Evolutionary conservation across 2,329 filamentous ascomycete species (phyloP), one percentile per base, ranked within the genome.

Genomic region (Stagonosporopsis vannaccii): DNA sequence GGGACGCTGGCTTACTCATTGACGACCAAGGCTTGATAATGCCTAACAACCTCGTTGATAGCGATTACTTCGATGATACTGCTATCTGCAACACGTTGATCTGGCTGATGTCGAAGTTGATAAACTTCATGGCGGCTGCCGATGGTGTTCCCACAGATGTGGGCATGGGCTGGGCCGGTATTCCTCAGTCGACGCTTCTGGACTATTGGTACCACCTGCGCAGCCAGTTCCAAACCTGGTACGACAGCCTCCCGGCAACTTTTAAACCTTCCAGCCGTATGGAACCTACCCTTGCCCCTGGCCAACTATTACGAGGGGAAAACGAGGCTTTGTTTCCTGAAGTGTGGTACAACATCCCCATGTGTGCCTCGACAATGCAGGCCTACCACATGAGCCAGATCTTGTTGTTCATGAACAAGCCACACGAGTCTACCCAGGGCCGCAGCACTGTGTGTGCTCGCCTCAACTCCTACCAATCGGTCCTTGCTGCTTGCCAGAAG

Each of bases 331-430:
- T 77, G 77, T 53, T 84, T 82, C 70, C 79, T 73, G 84, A 87
- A 66, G 80, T 87, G 12, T 89, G 87, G 85, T 88, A 87, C 69
- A 81, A 82, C 48, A 78, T 85, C 0, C 81, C 86, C 0, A 83
- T 89, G 79, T 89, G 86, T 71, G 85, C 84, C 0, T 85, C 86
- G 2, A 85, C 85, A 1, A 88, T 88, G 81, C 85, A 88, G 64
- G 82, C 81, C 56, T 88, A 87, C 61, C 84, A 89, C 64, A 88
- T 89, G 77, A 85, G 84, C 1, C 81, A 84, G 39, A 85, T 88
- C 11, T 79, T 87, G 4, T 70, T 89, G 0, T 78, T 87, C 12
- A 80, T 87, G 60, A 87, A 89, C 63, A 82, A 84, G 55, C 84
- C 84, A 0, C 79, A 82, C 15, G 82, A 87, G 53, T 82, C 81